Evolutionary conservation across 768 basidiomycete species (phyloP).

Genomic region (Phlebiopsis flavidoalba): DNA sequence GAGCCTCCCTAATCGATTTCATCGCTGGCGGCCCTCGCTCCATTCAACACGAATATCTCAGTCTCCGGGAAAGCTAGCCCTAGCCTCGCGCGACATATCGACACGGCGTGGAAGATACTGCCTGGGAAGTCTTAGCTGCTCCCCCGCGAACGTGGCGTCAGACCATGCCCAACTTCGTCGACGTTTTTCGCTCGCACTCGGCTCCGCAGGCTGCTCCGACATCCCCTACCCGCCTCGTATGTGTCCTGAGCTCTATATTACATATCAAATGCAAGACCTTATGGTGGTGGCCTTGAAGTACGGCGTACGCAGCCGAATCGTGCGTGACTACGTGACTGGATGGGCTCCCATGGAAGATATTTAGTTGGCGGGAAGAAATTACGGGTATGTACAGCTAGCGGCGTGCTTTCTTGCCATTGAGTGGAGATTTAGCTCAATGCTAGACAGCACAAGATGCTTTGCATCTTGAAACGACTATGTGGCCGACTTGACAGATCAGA

Average conservation of each 20-base stretch:
- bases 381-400: constrained; percentile 33
- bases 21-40: constrained; percentile 13
- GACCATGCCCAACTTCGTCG: constrained; percentile 44
- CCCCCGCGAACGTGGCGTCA: constrained; percentile 17
- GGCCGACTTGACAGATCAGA: constrained; percentile 6
- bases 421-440: neutral
- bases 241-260: constrained; percentile 15
- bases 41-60: constrained; percentile 1
- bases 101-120: constrained; percentile 35
- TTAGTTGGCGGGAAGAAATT: constrained; percentile 10
- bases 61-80: neutral
- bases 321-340: constrained; percentile 43
- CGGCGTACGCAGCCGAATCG: constrained; percentile 45
- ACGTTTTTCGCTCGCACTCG: constrained; percentile 39
- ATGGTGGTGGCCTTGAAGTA: constrained; percentile 40
- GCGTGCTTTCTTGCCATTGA: constrained; percentile 2
- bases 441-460: neutral
- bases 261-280: constrained; percentile 20
- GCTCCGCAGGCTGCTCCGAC: constrained; percentile 45
- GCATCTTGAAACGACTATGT: neutral
- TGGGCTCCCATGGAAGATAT: constrained; percentile 19
- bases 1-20: constrained; percentile 24
- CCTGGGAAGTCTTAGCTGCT: constrained; percentile 38
- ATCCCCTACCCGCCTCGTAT: constrained; percentile 18
- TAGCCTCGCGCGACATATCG: constrained; percentile 18